Evolutionary conservation across 2,329 filamentous ascomycete species (phyloP).

Genomic region (Trichophyton schoenleinii): DNA sequence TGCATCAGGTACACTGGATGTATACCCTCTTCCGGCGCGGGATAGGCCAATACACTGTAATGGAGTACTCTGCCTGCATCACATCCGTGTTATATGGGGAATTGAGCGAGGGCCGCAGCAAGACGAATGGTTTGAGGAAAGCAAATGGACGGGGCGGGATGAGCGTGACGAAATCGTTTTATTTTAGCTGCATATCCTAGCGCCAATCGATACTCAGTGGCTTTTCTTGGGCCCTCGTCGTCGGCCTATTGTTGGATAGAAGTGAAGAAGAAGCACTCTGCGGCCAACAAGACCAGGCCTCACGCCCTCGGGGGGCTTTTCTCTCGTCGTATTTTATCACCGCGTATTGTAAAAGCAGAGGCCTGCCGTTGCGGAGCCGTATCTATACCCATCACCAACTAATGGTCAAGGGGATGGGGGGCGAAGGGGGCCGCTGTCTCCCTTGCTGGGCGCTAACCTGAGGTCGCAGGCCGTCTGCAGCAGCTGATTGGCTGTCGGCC

Average conservation of each 20-base stretch:
- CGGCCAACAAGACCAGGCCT: not conserved
- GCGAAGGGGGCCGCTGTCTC: not conserved
- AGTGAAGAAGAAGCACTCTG: not conserved
- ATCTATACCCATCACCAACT: not conserved
- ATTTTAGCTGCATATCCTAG: slow-evolving; percentile 1
- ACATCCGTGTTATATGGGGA: slow-evolving; percentile 1
- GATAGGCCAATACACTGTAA: not conserved
- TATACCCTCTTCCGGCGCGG: not conserved
- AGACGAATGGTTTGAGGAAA: not conserved
- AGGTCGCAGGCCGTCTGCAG: not conserved
- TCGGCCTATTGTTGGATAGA: not conserved
- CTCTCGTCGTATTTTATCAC: not conserved
- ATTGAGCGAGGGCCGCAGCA: not conserved
- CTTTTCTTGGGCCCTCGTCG: not conserved
- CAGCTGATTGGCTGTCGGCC: not conserved
- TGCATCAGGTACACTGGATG: not conserved
- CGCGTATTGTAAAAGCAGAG: not conserved
- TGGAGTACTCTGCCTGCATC: not conserved
- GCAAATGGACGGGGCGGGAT: not conserved
- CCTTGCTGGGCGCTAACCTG: slow-evolving; percentile 2
- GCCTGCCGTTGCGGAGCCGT: slow-evolving; percentile 1
- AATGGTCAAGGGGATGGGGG: not conserved
- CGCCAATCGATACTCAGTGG: not conserved
- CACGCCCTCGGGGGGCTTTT: not conserved
- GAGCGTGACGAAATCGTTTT: not conserved